A percentile compares a stretch with the other conserved stretches of the same genome.
Conservation (phyloP, 371 early-diverging fungal genomes). For the Entomophthora muscae region DNA sequence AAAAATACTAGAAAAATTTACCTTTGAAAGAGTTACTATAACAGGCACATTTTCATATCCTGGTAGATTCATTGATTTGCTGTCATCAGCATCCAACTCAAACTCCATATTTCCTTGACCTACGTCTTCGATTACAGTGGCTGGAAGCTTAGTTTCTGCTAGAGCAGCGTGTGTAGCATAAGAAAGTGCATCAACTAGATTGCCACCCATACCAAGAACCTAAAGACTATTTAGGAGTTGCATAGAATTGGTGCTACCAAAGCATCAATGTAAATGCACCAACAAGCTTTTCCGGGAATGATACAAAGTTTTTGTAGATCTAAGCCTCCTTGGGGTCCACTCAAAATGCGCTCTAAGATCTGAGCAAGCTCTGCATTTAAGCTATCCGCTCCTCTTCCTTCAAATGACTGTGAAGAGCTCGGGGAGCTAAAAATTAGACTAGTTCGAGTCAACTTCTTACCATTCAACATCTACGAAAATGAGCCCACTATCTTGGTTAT, state of each 20-base stretch:
- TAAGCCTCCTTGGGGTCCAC: slow-evolving; percentile 63
- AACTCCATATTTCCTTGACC: slow-evolving; percentile 67
- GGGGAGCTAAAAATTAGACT: slow-evolving; percentile 22
- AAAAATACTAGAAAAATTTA: background rate
- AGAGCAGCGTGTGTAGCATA: slow-evolving; percentile 75
- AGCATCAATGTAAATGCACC: slow-evolving; percentile 82
- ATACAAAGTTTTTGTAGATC: slow-evolving; percentile 72
- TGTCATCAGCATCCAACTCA: slow-evolving; percentile 71
- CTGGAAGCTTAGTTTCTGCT: slow-evolving; percentile 64
- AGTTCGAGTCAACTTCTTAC: background rate
- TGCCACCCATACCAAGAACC: slow-evolving; percentile 75
- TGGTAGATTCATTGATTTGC: slow-evolving; percentile 52
- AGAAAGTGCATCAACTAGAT: slow-evolving; percentile 63
- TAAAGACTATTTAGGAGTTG: slow-evolving; percentile 11
- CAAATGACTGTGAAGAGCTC: slow-evolving; percentile 62
- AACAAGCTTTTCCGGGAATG: slow-evolving; percentile 73
- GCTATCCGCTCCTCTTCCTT: slow-evolving; percentile 64
- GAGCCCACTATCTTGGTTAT: slow-evolving; percentile 33
- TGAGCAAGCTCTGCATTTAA: slow-evolving; percentile 65
- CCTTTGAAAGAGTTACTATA: slow-evolving; percentile 57
- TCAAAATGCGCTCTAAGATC: slow-evolving; percentile 54
- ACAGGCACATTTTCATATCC: slow-evolving; percentile 68
- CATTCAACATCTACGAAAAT: slow-evolving; percentile 76
- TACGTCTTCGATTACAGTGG: slow-evolving; percentile 45
- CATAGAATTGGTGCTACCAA: slow-evolving; percentile 33